Evolutionary conservation across 2,329 filamentous ascomycete species (phyloP), one percentile per base, ranked within the genome.

Genomic region (Colletotrichum musicola): DNA sequence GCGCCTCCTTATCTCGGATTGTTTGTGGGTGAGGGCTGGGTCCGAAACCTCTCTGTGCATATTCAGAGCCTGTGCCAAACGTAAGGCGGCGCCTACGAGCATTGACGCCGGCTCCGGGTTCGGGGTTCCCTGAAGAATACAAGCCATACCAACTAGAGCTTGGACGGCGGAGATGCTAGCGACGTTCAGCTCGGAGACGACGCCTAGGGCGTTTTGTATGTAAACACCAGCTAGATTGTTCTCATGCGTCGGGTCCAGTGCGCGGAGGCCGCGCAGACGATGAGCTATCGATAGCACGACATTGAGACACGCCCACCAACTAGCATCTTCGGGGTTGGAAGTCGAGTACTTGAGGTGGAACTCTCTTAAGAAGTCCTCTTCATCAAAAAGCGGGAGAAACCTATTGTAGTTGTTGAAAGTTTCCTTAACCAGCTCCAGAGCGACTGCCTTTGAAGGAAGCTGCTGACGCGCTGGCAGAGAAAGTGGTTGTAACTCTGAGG

Each of bases 231-330:
- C 30, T 35, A 35, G 30, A 35, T 35, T 7, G 30, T 35, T 9
- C 30, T 35, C 69, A 10, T 59, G 56, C 3, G 49, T 25, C 1
- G 67, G 55, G 13, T 74, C 70, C 16, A 65, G 55, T n/a, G 51
- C 67, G n/a, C 71, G 68, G 68, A 73, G 69, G 13, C 69, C 67
- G 3, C 73, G 73, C 53, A 74, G 71, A 20, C 70, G 72, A 50
- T 73, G 70, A 1, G 72, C 72, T 3, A 75, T 54, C 6, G 72
- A 69, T 2, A 75, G 55, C 40, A 72, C 70, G 20, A 75, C 72
- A 53, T 75, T 75, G 55, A 75, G 61, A 42, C 73, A 74, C 4
- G 73, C 73, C 73, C 73, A 75, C 73, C 73, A 74, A 4, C 40
- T 62, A 12, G 73, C 64, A 63, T 70, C 60, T 16, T 56, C 46